Base-by-base conservation (phyloP, 1,284 basidiomycete genomes). In the Ustilago xerochloae region DNA sequence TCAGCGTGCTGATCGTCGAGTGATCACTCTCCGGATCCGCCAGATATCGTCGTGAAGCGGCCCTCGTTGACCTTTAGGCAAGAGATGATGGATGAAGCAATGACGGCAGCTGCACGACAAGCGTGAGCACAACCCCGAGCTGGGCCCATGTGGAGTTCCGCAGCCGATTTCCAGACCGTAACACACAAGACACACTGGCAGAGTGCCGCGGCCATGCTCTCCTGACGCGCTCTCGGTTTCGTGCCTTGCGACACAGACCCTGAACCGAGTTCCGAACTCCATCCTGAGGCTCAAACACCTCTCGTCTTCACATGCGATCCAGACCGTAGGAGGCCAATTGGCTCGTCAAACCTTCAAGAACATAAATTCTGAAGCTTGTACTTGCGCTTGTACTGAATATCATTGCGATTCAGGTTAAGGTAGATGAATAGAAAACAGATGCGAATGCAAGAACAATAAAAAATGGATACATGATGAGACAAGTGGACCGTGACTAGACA, bases 81-180 rank as follows among this genome's bases (percentile, higher is more conserved):
- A 12, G 22, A 24, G 41, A 43, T 10, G 41, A 28, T 16, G 22
- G 30, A 51, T n/a, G 36, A 52, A 30, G 49, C 22, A 38, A 52
- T 41, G n/a, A n/a, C n/a, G n/a, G 32, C 48, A 52, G 30, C 48
- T 56, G 61, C 61, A 57, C 54, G 47, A 52, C 33, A 33, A 20
- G n/a, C n/a, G n/a, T n/a, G n/a, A n/a, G 49, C 48, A 36, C 36
- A 29, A 35, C 36, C 22, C 39, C 12, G 43, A 45, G 45, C 45
- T 32, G 28, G n/a, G n/a, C 18, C n/a, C 53, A 56, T 52, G 54
- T 57, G 61, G 54, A 52, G 61, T 32, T 39, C 18, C 22, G 41
- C 41, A 38, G 35, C 12, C 10, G 4, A 43, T n/a, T n/a, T n/a
- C n/a, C n/a, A n/a, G n/a, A n/a, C n/a, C n/a, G n/a, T n/a, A n/a